Conservation (phyloP, 805 yeast species). For the Lipomyces kockii region DNA sequence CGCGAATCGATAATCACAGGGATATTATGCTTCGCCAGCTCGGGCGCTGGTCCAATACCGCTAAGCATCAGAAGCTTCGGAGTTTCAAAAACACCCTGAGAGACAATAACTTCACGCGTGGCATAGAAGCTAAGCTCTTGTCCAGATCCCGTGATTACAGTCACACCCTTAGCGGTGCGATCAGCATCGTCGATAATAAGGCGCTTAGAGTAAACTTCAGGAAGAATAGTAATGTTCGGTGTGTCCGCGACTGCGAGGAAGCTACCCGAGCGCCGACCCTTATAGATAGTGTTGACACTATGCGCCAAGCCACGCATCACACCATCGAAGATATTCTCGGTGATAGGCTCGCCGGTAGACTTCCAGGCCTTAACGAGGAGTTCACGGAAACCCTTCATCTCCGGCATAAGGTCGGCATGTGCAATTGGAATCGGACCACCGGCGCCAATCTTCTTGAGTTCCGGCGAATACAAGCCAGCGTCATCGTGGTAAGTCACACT, state of each 20-base stretch:
- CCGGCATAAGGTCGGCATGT: constrained; percentile 39
- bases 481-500: constrained; percentile 42
- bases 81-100: constrained; percentile 45
- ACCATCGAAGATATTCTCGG: constrained; percentile 41
- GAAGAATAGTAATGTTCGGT: constrained; percentile 42
- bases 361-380: constrained; percentile 29
- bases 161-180: constrained; percentile 39
- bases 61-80: constrained; percentile 46
- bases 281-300: constrained; percentile 40
- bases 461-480: constrained; percentile 35
- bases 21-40: constrained; percentile 42
- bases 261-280: constrained; percentile 40
- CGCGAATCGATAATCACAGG: constrained; percentile 41
- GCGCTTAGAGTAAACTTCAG: constrained; percentile 42
- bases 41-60: constrained; percentile 44
- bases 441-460: constrained; percentile 38
- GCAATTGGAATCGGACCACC: constrained; percentile 42
- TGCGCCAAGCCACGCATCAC: constrained; percentile 37
- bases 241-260: constrained; percentile 32
- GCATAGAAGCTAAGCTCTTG: constrained; percentile 40
- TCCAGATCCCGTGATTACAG: constrained; percentile 40
- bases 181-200: constrained; percentile 39
- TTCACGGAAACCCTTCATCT: constrained; percentile 36
- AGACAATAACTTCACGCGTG: constrained; percentile 41
- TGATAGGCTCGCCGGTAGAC: constrained; percentile 36